Base-by-base conservation (phyloP, 768 basidiomycete species). In the Tricholoma sp. region DNA sequence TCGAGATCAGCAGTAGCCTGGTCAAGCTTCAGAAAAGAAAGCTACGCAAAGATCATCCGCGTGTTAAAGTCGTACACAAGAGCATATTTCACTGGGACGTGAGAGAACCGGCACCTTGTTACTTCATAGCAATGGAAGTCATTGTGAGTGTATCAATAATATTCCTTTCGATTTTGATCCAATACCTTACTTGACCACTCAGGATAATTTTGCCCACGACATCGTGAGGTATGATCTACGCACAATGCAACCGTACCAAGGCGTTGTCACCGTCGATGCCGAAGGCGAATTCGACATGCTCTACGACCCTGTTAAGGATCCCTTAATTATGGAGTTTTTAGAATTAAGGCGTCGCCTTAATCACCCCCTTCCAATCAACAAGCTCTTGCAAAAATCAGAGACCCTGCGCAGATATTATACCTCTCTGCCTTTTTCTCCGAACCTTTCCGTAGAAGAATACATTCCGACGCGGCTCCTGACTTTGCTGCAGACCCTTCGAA, bases 191-290 rank as follows among this genome's bases (percentile, higher is more conserved):
- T 18, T 9, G 11, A 50, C 18, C 17, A 8, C 37, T 4, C 53
- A 93, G 89, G 96, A 98, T 72, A 99, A 99, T 70, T 96, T 98
- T 63, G 88, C 94, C 1, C 96, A 98, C 67, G 97, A 99, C 66
- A 80, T 96, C 63, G 80, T 99, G 41, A 89, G 96, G 33, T 98
- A 98, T 65, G 88, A 95, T 66, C 72, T 89, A 45, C 74, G 78
- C 28, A 91, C 89, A 2, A 76, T 93, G 57, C 75, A 86, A 62
- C 94, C 97, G 0, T 83, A 88, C 49, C 95, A 99, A 68, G 91
- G 86, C 20, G 62, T 91, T 12, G 86, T 98, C 15, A 81, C 87
- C 11, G 78, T 97, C 60, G 87, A 92, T 70, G 75, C 79, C 13
- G 72, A 82, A 0, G 93, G 94, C 56, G 92, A 97, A 62, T 97